Evolutionary conservation across 2,329 filamentous ascomycete genomes (phyloP), one percentile per base, ranked within the genome.

Genomic region (Biscogniauxia sp.): DNA sequence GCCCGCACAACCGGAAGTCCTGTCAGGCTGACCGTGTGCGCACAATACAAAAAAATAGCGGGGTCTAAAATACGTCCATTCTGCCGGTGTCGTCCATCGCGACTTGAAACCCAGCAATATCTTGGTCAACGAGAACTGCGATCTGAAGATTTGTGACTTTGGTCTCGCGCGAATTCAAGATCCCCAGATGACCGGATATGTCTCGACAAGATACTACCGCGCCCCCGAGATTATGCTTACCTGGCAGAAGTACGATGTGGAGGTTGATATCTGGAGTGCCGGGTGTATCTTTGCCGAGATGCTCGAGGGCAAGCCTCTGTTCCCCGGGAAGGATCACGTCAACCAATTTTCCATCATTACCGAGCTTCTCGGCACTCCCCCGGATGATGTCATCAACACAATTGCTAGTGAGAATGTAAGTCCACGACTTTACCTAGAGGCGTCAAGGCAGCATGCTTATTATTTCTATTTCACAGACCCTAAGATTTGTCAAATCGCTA

Each of bases 311-410:
- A 98, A 98, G 81, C 95, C 95, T 32, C 81, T 99, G 20, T 99
- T 99, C 83, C 95, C 95, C 0, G 95, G 95, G 75, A 99, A 99
- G 81, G 95, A 99, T 74, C 95, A 99, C 75, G 95, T 99, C 78
- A 97, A 99, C 80, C 95, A 99, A 77, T 99, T 99, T 78, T 97
- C 93, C 68, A 99, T 99, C 81, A 99, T 99, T 76, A 99, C 95
- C 20, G 95, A 99, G 77, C 85, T 99, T 49, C 85, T 99, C 51
- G 95, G 95, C 53, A 98, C 95, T 37, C 95, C 95, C 11, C 95
- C 95, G 41, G 93, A 98, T 76, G 95, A 99, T 84, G 95, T 99
- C 72, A 98, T 99, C 75, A 90, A 96, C 80, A 97, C 92, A 51
- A 99, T 99, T 75, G 96, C 94, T 70, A 98, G 94, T 75, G 95